A percentile compares a stretch with the other conserved stretches of the same genome.
phyloP scores from a whole-genome alignment of 148 eudicot species.

The Salicornia ramosissima region DNA sequence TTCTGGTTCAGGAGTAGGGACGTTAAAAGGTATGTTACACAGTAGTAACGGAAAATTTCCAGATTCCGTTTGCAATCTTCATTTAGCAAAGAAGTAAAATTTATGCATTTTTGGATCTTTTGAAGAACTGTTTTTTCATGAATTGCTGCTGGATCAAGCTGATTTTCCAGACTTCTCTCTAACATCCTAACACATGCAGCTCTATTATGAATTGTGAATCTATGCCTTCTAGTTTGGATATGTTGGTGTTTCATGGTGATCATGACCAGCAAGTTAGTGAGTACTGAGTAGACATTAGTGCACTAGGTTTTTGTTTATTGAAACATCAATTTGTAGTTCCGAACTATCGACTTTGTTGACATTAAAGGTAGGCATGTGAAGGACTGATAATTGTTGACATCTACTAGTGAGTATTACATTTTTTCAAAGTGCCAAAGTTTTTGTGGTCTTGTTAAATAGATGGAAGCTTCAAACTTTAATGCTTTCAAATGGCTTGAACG shows the following conservation, averaged over 20 bases:
- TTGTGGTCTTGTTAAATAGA: neutral
- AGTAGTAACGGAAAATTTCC: neutral
- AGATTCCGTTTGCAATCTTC: neutral
- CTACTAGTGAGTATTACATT: too few species aligned
- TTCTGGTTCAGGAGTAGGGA: conserved; percentile 1
- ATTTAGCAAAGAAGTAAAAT: neutral
- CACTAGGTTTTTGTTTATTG: neutral
- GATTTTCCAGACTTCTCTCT: too few species aligned
- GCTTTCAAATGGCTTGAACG: neutral
- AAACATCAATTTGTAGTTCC: neutral
- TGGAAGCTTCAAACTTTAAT: neutral
- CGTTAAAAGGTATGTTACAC: conserved; percentile 6
- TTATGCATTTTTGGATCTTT: too few species aligned
- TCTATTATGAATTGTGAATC: too few species aligned
- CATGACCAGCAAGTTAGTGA: neutral
- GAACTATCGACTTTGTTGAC: neutral
- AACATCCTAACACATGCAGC: too few species aligned
- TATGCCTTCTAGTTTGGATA: neutral
- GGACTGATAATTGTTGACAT: too few species aligned
- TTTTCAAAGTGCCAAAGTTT: neutral
- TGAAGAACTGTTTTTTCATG: too few species aligned
- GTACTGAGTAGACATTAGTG: neutral
- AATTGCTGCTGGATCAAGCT: too few species aligned
- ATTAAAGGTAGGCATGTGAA: too few species aligned
- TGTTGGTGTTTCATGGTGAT: neutral